These are phyloP conservation scores for Purshia tridentata DNA, from an alignment of 306 rosid genomes.

Conservation along the genomic window DNA sequence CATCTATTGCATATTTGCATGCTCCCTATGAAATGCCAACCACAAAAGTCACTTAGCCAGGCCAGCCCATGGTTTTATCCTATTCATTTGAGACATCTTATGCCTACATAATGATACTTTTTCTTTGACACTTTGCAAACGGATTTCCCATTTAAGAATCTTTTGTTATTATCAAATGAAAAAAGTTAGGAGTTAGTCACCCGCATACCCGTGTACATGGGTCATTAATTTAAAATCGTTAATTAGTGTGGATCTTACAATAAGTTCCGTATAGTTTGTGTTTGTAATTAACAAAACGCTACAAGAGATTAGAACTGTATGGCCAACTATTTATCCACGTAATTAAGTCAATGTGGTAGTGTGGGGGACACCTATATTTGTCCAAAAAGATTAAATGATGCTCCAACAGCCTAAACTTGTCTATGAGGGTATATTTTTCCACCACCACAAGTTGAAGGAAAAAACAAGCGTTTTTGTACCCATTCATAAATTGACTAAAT, in stretches of 20 bases:
- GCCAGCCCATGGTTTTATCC: neutral
- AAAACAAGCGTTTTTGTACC: neutral
- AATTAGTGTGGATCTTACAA: no score
- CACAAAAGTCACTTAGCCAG: conserved; percentile 8
- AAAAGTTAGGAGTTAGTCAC: no score
- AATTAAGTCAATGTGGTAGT: neutral
- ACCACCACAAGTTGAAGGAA: neutral
- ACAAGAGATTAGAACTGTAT: neutral
- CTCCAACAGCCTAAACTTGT: no score
- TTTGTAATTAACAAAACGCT: no score
- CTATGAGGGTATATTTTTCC: neutral
- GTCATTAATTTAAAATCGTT: neutral
- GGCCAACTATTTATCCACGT: no score
- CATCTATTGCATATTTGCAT: neutral
- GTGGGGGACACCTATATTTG: neutral
- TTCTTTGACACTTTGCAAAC: neutral
- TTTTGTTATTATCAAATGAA: no score
- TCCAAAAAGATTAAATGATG: neutral
- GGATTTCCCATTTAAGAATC: no score
- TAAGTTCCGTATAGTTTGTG: no score
- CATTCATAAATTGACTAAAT: neutral
- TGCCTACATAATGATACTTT: neutral
- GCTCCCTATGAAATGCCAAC: conserved; percentile 1
- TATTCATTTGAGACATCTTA: neutral
- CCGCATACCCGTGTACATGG: no score